Conservation (phyloP, 768 basidiomycete species). For the Rhodotorula diobovata region DNA sequence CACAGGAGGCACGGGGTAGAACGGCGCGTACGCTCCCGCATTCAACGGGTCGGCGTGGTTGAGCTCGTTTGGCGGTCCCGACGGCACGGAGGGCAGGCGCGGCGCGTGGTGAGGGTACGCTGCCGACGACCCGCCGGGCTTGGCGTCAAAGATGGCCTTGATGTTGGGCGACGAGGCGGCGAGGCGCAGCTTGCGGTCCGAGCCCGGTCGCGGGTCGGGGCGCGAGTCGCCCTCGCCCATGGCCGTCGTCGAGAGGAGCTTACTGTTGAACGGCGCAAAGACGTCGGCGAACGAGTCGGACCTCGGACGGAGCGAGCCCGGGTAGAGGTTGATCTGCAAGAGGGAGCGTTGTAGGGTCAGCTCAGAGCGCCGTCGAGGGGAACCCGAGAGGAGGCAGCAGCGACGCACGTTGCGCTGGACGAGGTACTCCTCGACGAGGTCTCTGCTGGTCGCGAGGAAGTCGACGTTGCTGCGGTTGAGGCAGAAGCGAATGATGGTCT, state of each 20-base stretch:
- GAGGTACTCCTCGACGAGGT: constrained; percentile 88
- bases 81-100: not conserved
- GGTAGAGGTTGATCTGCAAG: constrained; percentile 44
- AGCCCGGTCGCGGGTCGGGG: constrained; percentile 57
- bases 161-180: constrained; percentile 91
- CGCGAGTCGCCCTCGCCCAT: constrained; percentile 2
- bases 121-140: constrained; percentile 20
- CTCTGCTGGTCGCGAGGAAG: constrained; percentile 79
- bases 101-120: constrained; percentile 3
- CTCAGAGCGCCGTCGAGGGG: not conserved
- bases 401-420: constrained; percentile 72
- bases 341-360: not conserved
- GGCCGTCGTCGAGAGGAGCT: constrained; percentile 63
- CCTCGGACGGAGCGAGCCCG: constrained; percentile 59
- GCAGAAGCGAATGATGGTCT: constrained; percentile 89
- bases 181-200: constrained; percentile 62
- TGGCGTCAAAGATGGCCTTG: constrained; percentile 74
- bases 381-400: constrained; percentile 46
- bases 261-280: constrained; percentile 94
- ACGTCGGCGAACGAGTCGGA: constrained; percentile 92
- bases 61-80: not conserved
- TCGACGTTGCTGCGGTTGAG: constrained; percentile 94
- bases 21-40: constrained; percentile 2
- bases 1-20: constrained; percentile 18
- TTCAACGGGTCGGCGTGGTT: not conserved